phyloP scores from a whole-genome alignment of 2,329 filamentous ascomycete species.

The Cladosporium sp. region DNA sequence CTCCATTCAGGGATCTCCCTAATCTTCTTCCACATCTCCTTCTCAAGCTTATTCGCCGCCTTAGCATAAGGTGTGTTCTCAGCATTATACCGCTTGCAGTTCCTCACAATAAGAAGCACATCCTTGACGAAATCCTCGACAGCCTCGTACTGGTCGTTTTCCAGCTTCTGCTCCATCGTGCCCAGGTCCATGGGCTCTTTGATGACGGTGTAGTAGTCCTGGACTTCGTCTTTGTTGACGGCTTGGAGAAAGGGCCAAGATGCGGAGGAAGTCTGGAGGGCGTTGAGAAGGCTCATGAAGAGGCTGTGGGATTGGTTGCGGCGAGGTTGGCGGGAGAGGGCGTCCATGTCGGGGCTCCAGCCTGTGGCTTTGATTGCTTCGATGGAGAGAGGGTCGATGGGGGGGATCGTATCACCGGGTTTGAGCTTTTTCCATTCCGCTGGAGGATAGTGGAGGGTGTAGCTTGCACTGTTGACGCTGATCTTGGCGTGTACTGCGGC shows the following conservation, averaged over 20 bases:
- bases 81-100: slow-evolving; percentile 94
- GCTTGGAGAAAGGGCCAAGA: slow-evolving; percentile 94
- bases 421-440: slow-evolving; percentile 70
- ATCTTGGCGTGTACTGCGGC: slow-evolving; percentile 95
- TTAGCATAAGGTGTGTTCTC: slow-evolving; percentile 94
- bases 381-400: slow-evolving; percentile 82
- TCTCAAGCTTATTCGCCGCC: slow-evolving; percentile 86
- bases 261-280: slow-evolving; percentile 87
- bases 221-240: slow-evolving; percentile 91
- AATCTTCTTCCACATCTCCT: slow-evolving; percentile 93
- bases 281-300: slow-evolving; percentile 85
- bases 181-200: slow-evolving; percentile 94
- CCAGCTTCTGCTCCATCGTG: slow-evolving; percentile 93
- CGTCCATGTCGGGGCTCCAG: slow-evolving; percentile 98
- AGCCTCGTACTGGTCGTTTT: slow-evolving; percentile 84
- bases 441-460: slow-evolving; percentile 80
- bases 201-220: slow-evolving; percentile 99
- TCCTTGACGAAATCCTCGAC: slow-evolving; percentile 92
- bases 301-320: slow-evolving; percentile 96
- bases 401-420: slow-evolving; percentile 49
- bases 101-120: slow-evolving; percentile 84
- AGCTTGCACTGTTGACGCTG: slow-evolving; percentile 80
- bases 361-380: slow-evolving; percentile 84
- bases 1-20: slow-evolving; percentile 87
- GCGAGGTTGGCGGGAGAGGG: slow-evolving; percentile 86